A percentile compares a stretch with the other conserved stretches of the same genome.
phyloP scores from a whole-genome alignment of 1,284 basidiomycete species.

The Austroboletus niveus region DNA sequence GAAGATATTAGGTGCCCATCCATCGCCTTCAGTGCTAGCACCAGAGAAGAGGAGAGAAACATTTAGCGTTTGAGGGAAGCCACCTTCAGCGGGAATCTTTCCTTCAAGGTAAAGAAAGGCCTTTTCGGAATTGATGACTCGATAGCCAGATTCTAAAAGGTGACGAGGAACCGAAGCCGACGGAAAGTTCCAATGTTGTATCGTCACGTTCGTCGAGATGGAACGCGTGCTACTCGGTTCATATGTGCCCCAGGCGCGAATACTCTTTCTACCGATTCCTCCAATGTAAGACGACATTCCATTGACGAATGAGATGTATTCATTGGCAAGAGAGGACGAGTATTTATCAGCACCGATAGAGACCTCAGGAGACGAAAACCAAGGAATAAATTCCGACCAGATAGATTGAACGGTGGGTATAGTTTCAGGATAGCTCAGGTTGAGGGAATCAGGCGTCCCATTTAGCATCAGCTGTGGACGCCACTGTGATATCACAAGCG shows the following conservation, averaged over 20 bases:
- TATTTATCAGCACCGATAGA: slow-evolving; percentile 44
- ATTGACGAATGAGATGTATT: slow-evolving; percentile 38
- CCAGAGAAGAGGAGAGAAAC: slow-evolving; percentile 32
- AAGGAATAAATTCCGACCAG: slow-evolving; percentile 39
- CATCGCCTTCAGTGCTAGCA: slow-evolving; percentile 25
- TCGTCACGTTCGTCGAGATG: slow-evolving; percentile 35
- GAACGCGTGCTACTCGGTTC: slow-evolving; percentile 31
- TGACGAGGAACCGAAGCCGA: slow-evolving; percentile 32
- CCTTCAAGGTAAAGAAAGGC: slow-evolving; percentile 39
- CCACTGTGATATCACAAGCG: slow-evolving; percentile 39
- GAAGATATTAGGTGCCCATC: slow-evolving; percentile 40
- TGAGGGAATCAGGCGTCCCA: slow-evolving; percentile 33
- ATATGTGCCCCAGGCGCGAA: slow-evolving; percentile 37
- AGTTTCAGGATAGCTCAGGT: slow-evolving; percentile 37
- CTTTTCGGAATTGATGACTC: slow-evolving; percentile 37
- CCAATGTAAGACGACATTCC: slow-evolving; percentile 35
- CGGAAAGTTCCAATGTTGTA: slow-evolving; percentile 41
- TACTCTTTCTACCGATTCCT: slow-evolving; percentile 27
- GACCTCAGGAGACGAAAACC: slow-evolving; percentile 37
- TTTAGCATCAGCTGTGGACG: slow-evolving; percentile 34
- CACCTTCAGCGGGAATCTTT: slow-evolving; percentile 32
- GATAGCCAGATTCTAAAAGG: slow-evolving; percentile 35
- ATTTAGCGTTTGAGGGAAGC: slow-evolving; percentile 34
- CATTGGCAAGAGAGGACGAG: slow-evolving; percentile 30
- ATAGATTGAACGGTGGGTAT: slow-evolving; percentile 36